Percentiles rank a stretch among this genome's conserved stretches.
Conservation (phyloP, 2,329 filamentous ascomycete species). For the Talaromyces sp. region DNA sequence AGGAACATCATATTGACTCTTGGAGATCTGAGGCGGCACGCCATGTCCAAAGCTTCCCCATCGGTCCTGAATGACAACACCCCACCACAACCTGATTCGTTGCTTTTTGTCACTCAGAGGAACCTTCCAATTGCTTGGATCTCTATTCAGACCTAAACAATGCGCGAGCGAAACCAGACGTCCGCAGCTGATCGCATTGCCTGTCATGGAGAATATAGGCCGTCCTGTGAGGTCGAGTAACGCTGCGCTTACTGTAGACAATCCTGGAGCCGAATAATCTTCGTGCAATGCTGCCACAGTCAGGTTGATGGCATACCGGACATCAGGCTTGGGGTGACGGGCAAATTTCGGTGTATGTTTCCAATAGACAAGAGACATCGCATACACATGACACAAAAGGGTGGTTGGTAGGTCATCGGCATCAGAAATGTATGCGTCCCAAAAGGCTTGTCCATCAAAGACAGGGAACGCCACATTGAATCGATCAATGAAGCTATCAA, state of each 20-base stretch:
- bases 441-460: constrained; percentile 55
- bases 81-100: constrained; percentile 56
- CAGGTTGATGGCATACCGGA: constrained; percentile 61
- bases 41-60: constrained; percentile 57
- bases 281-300: constrained; percentile 60
- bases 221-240: constrained; percentile 59
- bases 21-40: constrained; percentile 52
- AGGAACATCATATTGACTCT: constrained; percentile 55
- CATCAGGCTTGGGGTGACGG: constrained; percentile 52
- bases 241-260: constrained; percentile 57
- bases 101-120: constrained; percentile 50
- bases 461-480: constrained; percentile 61
- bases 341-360: constrained; percentile 45
- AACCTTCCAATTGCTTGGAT: constrained; percentile 53
- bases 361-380: constrained; percentile 59
- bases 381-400: constrained; percentile 56
- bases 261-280: constrained; percentile 55
- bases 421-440: constrained; percentile 46
- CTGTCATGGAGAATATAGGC: constrained; percentile 58
- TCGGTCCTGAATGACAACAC: constrained; percentile 54
- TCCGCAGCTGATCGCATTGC: constrained; percentile 54
- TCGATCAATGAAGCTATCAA: constrained; percentile 51
- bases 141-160: constrained; percentile 54
- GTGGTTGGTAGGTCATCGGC: constrained; percentile 53
- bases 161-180: constrained; percentile 54